A percentile compares a stretch with the other conserved stretches of the same genome.
Evolutionary conservation across 805 yeast species (phyloP).

Genomic region (Scheffersomyces ergatensis): DNA sequence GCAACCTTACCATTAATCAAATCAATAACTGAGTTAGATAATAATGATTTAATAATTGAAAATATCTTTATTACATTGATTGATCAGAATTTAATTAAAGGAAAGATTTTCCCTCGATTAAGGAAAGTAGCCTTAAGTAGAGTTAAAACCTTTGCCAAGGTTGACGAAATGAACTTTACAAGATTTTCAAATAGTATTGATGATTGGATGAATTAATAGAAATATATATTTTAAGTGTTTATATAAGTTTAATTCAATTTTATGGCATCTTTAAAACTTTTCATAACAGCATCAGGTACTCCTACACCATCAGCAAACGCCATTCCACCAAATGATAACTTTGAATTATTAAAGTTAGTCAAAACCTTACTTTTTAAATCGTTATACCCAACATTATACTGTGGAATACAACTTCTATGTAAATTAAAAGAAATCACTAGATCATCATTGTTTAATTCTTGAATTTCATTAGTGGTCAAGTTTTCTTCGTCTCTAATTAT

Average conservation of each 20-base stretch:
- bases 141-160: constrained; percentile 40
- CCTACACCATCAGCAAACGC: constrained; percentile 76
- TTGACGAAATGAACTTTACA: constrained; percentile 19
- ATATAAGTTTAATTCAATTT: constrained; percentile 5
- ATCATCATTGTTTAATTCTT: constrained; percentile 19
- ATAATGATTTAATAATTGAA: constrained; percentile 39
- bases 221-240: constrained; percentile 1
- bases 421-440: constrained; percentile 30
- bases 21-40: constrained; percentile 1
- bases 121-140: constrained; percentile 42
- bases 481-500: constrained; percentile 24
- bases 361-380: constrained; percentile 36
- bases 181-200: constrained; percentile 11
- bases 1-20: constrained; percentile 2
- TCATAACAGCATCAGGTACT: constrained; percentile 80
- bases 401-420: constrained; percentile 67
- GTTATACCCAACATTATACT: constrained; percentile 69
- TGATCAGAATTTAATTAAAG: constrained; percentile 53
- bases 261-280: constrained; percentile 58
- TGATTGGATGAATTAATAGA: constrained; percentile 1
- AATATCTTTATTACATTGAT: constrained; percentile 50
- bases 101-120: constrained; percentile 44
- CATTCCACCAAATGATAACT: constrained; percentile 72
- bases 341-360: constrained; percentile 31
- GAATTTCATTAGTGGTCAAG: constrained; percentile 5